These are phyloP conservation scores for Amaranthus hypochondriacus DNA, from an alignment of 148 eudicot species.

Conservation along the genomic window DNA sequence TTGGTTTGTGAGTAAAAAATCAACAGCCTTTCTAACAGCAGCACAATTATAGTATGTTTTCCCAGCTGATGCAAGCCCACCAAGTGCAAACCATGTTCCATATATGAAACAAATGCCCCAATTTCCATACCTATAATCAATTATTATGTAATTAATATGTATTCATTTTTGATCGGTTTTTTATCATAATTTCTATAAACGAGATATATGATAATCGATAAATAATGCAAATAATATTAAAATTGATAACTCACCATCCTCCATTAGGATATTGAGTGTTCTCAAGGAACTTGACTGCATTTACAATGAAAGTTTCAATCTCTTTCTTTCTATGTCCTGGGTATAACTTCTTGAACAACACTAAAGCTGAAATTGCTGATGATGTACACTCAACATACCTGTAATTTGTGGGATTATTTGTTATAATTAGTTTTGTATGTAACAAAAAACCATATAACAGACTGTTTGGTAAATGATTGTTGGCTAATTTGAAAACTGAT, in stretches of 20 bases:
- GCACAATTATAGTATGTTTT: conserved; percentile 32
- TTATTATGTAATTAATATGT: too few species aligned
- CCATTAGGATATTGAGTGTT: conserved; percentile 35
- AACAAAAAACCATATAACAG: too few species aligned
- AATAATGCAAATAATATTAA: not conserved
- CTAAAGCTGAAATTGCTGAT: conserved; percentile 39
- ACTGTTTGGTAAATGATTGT: too few species aligned
- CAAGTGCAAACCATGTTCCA: conserved; percentile 46
- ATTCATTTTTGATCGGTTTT: too few species aligned
- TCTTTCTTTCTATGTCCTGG: conserved; percentile 39
- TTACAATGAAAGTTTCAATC: conserved; percentile 30
- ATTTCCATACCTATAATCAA: conserved; percentile 35
- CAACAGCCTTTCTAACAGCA: conserved; percentile 33
- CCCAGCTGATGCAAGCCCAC: conserved; percentile 40
- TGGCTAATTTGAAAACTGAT: too few species aligned
- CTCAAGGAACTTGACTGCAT: conserved; percentile 28
- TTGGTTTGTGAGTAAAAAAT: conserved; percentile 35
- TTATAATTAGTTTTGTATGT: not conserved
- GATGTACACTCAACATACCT: conserved; percentile 36
- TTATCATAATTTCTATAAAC: too few species aligned
- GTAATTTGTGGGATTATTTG: not conserved
- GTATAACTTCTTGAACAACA: conserved; percentile 37
- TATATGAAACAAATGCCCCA: conserved; percentile 50
- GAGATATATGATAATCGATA: not conserved
- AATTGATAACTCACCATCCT: conserved; percentile 22